Evolutionary conservation across 768 basidiomycete species (phyloP), one percentile per base, ranked within the genome.

Genomic region (Coprinopsis strossmayeri): DNA sequence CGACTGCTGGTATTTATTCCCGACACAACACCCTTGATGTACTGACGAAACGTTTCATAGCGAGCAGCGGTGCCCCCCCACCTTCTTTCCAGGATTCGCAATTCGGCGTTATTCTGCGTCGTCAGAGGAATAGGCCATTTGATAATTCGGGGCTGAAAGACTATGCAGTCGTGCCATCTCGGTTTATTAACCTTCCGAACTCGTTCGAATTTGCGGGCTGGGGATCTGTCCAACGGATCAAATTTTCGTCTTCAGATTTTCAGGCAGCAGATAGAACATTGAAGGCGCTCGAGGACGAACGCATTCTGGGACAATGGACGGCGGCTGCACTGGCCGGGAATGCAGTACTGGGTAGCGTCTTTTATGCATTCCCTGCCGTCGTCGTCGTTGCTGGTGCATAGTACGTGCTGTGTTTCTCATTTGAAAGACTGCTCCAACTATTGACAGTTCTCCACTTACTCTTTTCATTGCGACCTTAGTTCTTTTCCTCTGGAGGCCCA

Each of bases 121-220:
- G 79, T n/a, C 81, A 83, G 55, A 71, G 79, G 12, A 59, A 64
- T 32, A 73, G 76, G 5, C 71, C 77, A 1, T 60, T 57, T 13
- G 66, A 69, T 34, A 71, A 71, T 25, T 73, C 74, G 35, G 66
- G 70, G 1, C 61, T 68, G 17, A 76, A 76, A 53, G 44, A 58
- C 17, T 41, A 59, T 5, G 60, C 59, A 4, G 55, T 68, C 30
- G 56, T 72, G 3, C 81, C 79, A 3, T 83, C 84, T 4, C 76
- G 81, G 30, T 84, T 83, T 57, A 60, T 80, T 21, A 74, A 83
- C 53, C 72, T 87, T 30, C 63, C 74, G 12, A 77, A 79, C 56
- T 72, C 79, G 32, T 84, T 84, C 52, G 82, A 85, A 55, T 88
- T 87, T 55, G 77, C 85, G 0, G 84, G 84, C 2, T 85, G 84